phyloP scores from a whole-genome alignment of 345 rosid species.

The Dipteronia sinensis region DNA sequence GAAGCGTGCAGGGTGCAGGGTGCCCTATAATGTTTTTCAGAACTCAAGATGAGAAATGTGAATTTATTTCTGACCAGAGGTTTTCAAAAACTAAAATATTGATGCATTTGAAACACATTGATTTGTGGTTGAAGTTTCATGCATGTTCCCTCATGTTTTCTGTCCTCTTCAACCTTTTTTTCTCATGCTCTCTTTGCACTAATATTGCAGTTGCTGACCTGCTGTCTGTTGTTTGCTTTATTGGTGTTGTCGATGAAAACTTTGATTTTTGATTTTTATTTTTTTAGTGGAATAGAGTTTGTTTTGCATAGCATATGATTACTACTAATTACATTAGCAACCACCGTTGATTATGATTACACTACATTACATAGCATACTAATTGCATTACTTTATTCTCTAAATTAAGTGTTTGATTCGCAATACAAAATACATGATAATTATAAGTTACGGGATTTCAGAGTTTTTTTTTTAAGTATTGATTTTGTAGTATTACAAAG shows the following conservation, averaged over 20 bases:
- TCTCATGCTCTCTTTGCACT: not conserved
- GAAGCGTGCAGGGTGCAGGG: not conserved
- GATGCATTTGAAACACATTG: not conserved
- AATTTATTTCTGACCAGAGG: not conserved
- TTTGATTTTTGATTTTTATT: not conserved
- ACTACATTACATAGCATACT: too few species aligned
- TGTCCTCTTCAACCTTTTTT: not conserved
- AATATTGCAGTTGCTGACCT: not conserved
- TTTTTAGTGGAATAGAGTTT: not conserved
- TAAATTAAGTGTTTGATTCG: not conserved
- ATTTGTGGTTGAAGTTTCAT: too few species aligned
- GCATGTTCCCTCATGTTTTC: not conserved
- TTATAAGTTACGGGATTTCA: too few species aligned
- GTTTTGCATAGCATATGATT: not conserved
- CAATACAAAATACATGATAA: too few species aligned
- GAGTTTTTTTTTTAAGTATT: too few species aligned
- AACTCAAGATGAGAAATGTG: not conserved
- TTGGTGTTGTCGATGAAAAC: not conserved
- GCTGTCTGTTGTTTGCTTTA: not conserved
- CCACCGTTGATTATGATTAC: too few species aligned
- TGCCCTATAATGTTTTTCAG: not conserved
- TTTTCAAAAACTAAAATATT: not conserved
- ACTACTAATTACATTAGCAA: not conserved
- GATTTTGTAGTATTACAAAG: too few species aligned
- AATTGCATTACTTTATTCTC: too few species aligned